phyloP scores from a whole-genome alignment of 306 rosid genomes.

The Cicer bijugum region DNA sequence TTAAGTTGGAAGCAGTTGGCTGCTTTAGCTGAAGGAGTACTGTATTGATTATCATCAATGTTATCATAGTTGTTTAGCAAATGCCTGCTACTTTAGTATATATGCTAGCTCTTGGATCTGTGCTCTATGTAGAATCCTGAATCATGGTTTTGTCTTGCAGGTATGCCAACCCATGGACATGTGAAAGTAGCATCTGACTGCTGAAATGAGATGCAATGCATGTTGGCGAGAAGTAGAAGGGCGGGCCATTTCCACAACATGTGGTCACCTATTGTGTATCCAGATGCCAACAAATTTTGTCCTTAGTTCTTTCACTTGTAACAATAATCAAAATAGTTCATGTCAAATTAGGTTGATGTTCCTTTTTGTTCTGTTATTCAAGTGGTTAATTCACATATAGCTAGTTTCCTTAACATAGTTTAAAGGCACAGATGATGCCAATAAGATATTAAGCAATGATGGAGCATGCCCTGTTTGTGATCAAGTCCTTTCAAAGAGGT shows the following conservation, averaged over 20 bases:
- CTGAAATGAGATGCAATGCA: constrained; percentile 97
- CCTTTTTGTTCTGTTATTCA: constrained; percentile 36
- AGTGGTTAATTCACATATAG: constrained; percentile 25
- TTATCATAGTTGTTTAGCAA: constrained; percentile 9
- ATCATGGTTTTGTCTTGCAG: constrained; percentile 46
- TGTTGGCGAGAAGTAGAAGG: constrained; percentile 99
- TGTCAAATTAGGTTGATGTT: constrained; percentile 35
- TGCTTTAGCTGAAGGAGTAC: not conserved
- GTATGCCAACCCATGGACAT: constrained; percentile 49
- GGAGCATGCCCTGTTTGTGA: constrained; percentile 97
- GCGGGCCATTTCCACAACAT: constrained; percentile 87
- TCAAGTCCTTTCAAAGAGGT: constrained; percentile 99
- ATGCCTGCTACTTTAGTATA: constrained; percentile 6
- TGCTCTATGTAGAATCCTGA: constrained; percentile 36
- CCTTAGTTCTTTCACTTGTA: not conserved
- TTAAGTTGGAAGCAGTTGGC: constrained; percentile 20
- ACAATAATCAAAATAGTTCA: constrained; percentile 20
- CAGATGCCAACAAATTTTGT: constrained; percentile 38
- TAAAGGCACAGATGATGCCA: constrained; percentile 94
- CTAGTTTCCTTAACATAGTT: constrained; percentile 55
- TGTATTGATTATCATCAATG: constrained; percentile 28
- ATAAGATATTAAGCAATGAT: constrained; percentile 84
- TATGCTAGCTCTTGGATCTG: constrained; percentile 10
- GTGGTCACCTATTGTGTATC: constrained; percentile 96
- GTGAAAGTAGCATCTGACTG: constrained; percentile 50